Base-by-base conservation (phyloP, 2,329 filamentous ascomycete species). In the Monilinia aucupariae region DNA sequence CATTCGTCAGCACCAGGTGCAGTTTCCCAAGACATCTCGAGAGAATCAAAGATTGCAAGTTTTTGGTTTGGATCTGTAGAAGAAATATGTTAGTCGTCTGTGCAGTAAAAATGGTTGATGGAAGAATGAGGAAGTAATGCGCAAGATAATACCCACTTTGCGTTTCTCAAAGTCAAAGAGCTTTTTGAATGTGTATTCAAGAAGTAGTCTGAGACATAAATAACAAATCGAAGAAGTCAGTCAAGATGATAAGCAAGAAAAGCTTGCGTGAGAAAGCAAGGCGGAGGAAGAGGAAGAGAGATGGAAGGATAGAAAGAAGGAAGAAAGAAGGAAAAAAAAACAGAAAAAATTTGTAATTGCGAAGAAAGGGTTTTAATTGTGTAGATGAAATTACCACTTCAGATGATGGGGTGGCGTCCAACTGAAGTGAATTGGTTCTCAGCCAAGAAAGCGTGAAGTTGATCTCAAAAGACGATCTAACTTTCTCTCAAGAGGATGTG, bases 11-110 rank as follows among this genome's bases (percentile, higher is more conserved):
- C 65, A 52, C 58, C 50, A 30, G 39, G 61, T 58, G 34, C 59
- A 48, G 62, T 67, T 27, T 70, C 68, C 71, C 71, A 73, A 62
- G 69, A 69, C 71, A 73, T 72, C 13, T 65, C 68, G 52, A 47
- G 49, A 30, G 52, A 25, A n/a, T 51, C 15, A 10, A 43, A 32
- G 17, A n/a, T 32, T 48, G 20, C 20, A 37, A 13, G 43, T 5
- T 27, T 47, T 54, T 48, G 25, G 9, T 32, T 34, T 47, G 8
- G 22, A 50, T 32, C 61, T 63, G 34, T 27, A 9, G 27, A 15
- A n/a, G 25, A 25, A 32, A 15, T n/a, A 34, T 15, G 30, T 62
- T 48, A 62, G 59, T 9, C 1, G 17, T 43, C 1, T 4, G 13
- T 30, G 17, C 13, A 41, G 6, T 43, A 30, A n/a, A 32, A 9